Evolutionary conservation across 257 asterid species (phyloP), one percentile per base, ranked within the genome.

Genomic region (Ajuga chamaepitys): DNA sequence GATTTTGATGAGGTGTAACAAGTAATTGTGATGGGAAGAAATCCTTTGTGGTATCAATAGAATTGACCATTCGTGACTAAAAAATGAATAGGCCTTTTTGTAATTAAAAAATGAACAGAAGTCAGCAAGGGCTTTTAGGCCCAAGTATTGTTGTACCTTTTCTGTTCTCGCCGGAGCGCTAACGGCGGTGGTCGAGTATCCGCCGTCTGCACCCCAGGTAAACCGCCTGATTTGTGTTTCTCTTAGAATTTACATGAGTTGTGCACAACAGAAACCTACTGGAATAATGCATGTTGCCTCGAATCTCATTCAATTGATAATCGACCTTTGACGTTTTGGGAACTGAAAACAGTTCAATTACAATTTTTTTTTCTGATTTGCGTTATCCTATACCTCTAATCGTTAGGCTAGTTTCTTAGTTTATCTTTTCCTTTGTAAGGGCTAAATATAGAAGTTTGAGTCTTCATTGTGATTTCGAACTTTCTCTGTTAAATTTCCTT

Each of bases 121-220:
- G 24, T 26, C 42, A 42, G 13, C 45, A 56, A 2, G 37, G 37
- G 40, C 40, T 50, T n/a, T 4, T 0, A 16, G 59, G 30, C 25
- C 28, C 25, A 25, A 40, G 16, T 40, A n/a, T n/a, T n/a, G 56
- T 12, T 45, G 30, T 22, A n/a, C 55, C 21, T 58, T 28, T 52
- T 57, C 61, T 46, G 30, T 58, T 28, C 58, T 57, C 61, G 69
- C 64, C 79, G 64, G 63, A 65, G 68, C 67, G 41, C 57, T 45
- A 21, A 41, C 42, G 65, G 68, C 61, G 66, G 70, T 14, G 55
- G 38, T 45, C 58, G 41, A 8, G 14, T 18, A 16, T 42, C 28
- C 20, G 59, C 48, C 65, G 55, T 22, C 60, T 8, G 7, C 6
- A 46, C 30, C 46, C 0, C 21, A 63, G 26, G 69, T 75, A 32